These are phyloP conservation scores for Umbelopsis sp. DNA, from an alignment of 371 early-diverging fungal species.

Conservation along the genomic window DNA sequence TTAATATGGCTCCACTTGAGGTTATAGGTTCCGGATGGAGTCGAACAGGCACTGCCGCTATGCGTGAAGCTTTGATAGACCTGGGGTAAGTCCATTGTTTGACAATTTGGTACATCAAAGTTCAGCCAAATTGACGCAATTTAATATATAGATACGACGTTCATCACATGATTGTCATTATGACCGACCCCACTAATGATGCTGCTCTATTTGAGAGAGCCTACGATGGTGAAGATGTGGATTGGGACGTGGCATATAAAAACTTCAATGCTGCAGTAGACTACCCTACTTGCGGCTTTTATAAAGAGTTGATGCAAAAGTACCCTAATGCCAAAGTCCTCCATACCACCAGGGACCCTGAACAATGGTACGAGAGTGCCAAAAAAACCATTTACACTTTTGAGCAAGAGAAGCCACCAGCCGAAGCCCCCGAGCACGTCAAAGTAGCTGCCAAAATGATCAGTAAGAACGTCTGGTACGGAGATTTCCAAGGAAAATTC, in stretches of 20 bases:
- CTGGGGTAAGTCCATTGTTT: slow-evolving; percentile 31
- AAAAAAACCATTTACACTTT: slow-evolving; percentile 26
- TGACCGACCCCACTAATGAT: slow-evolving; percentile 21
- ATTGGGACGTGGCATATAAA: slow-evolving; percentile 39
- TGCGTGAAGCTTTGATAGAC: slow-evolving; percentile 34
- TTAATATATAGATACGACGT: slow-evolving; percentile 23
- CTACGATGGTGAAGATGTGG: slow-evolving; percentile 21
- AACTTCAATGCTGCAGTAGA: slow-evolving; percentile 41
- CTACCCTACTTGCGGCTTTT: slow-evolving; percentile 36
- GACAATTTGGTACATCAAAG: no score
- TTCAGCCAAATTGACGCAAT: background rate
- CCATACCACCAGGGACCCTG: slow-evolving; percentile 31
- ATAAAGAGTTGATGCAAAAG: slow-evolving; percentile 27
- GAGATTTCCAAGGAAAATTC: slow-evolving; percentile 22
- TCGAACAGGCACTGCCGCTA: slow-evolving; percentile 40
- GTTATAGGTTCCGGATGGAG: slow-evolving; percentile 44
- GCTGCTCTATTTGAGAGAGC: slow-evolving; percentile 25
- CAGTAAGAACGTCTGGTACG: slow-evolving; percentile 21
- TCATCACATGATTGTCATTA: slow-evolving; percentile 25
- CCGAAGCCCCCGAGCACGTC: background rate
- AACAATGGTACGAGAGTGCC: slow-evolving; percentile 41
- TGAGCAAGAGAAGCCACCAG: background rate
- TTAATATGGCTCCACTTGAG: slow-evolving; percentile 31
- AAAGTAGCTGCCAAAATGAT: slow-evolving; percentile 19
- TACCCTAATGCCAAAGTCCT: slow-evolving; percentile 47